A percentile compares a stretch with the other conserved stretches of the same genome.
These are phyloP conservation scores for Melampsora larici-populina DNA, from an alignment of 1,284 basidiomycete species.

Conservation along the genomic window DNA sequence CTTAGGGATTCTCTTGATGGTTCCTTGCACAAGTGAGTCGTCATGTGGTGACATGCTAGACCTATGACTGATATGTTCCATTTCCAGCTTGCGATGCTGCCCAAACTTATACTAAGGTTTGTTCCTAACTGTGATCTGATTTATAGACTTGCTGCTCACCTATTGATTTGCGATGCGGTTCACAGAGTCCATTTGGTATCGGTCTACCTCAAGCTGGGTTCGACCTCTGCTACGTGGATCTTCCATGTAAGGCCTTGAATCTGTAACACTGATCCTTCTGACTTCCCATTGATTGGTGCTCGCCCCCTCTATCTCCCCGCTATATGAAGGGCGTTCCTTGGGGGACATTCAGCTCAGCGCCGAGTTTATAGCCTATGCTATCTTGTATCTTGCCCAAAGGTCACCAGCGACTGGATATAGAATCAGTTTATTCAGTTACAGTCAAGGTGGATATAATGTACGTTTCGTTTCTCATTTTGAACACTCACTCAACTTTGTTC, in stretches of 20 bases:
- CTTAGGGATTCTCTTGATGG: constrained; percentile 27
- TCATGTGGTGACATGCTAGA: background rate
- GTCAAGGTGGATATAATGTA: constrained; percentile 50
- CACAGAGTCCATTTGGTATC: constrained; percentile 3
- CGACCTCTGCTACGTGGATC: constrained; percentile 52
- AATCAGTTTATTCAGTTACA: constrained; percentile 52
- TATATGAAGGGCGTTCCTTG: constrained; percentile 19
- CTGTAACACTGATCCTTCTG: background rate
- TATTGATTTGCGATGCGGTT: background rate
- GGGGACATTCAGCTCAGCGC: constrained; percentile 51
- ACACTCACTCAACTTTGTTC: background rate
- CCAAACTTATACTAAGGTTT: background rate
- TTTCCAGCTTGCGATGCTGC: background rate
- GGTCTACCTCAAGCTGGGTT: constrained; percentile 47
- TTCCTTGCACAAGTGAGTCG: constrained; percentile 30
- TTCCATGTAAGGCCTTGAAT: constrained; percentile 45
- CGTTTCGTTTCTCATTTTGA: constrained; percentile 45
- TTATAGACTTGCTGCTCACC: background rate
- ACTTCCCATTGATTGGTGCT: background rate
- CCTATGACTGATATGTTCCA: background rate
- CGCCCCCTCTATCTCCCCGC: background rate
- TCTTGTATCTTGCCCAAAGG: constrained; percentile 48
- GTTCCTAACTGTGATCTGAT: background rate
- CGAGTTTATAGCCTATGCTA: constrained; percentile 53
- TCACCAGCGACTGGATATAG: constrained; percentile 47